These are phyloP conservation scores for Lentinula sp. DNA, from an alignment of 768 basidiomycete genomes.

Conservation along the genomic window DNA sequence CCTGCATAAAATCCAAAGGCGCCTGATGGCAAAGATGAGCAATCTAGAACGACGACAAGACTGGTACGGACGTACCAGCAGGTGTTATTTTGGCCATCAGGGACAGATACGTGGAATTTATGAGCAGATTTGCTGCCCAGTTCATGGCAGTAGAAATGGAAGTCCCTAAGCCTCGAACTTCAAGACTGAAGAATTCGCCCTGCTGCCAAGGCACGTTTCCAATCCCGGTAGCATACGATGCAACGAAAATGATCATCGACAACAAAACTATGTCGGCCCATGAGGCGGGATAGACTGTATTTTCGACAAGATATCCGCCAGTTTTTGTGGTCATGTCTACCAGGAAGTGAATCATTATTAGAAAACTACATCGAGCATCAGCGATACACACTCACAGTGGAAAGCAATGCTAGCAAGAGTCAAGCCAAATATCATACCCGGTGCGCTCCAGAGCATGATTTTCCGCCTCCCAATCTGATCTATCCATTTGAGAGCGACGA, in stretches of 20 bases:
- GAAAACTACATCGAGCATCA: background rate
- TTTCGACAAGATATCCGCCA: conserved; percentile 51
- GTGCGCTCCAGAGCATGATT: conserved; percentile 66
- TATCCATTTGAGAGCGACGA: conserved; percentile 69
- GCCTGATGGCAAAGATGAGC: conserved; percentile 15
- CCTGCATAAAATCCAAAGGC: conserved; percentile 77
- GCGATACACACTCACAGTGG: conserved; percentile 41
- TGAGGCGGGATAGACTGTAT: conserved; percentile 46
- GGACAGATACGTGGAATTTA: conserved; percentile 74
- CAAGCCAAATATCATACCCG: conserved; percentile 68
- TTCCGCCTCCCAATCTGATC: conserved; percentile 64
- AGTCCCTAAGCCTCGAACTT: conserved; percentile 76
- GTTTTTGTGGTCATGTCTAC: conserved; percentile 58
- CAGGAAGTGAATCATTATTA: background rate
- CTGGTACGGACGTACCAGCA: conserved; percentile 22
- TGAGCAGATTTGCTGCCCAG: conserved; percentile 73
- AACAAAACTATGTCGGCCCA: conserved; percentile 69
- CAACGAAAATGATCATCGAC: conserved; percentile 81
- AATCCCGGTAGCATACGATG: conserved; percentile 72
- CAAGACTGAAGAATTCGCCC: conserved; percentile 75
- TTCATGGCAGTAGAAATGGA: conserved; percentile 71
- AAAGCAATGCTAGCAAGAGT: conserved; percentile 60
- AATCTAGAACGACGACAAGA: background rate
- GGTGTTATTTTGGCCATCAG: conserved; percentile 73
- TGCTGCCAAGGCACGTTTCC: conserved; percentile 88